Conservation (phyloP, 2,329 filamentous ascomycete species). For the Beauveria bassiana region DNA sequence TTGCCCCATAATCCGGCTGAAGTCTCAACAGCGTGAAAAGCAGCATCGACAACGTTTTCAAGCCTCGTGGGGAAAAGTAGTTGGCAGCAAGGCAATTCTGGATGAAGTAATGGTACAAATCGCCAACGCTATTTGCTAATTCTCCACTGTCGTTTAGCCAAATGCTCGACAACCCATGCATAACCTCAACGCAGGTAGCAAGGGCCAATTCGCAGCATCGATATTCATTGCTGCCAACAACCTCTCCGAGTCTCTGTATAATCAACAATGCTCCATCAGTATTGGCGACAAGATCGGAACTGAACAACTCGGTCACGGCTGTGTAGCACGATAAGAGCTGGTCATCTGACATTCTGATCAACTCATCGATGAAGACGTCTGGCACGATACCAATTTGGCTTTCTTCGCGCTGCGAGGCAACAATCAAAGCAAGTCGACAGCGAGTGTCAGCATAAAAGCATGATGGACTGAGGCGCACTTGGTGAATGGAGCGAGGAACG, state of each 20-base stretch:
- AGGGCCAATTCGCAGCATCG: constrained; percentile 69
- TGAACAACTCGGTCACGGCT: constrained; percentile 44
- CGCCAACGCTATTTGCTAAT: constrained; percentile 58
- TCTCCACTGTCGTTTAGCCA: constrained; percentile 56
- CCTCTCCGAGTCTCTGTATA: constrained; percentile 41
- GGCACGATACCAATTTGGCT: constrained; percentile 44
- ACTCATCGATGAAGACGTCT: constrained; percentile 38
- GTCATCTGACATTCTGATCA: constrained; percentile 43
- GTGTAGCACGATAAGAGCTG: constrained; percentile 45
- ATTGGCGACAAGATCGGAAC: constrained; percentile 43
- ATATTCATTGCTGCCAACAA: constrained; percentile 51
- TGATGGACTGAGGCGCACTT: constrained; percentile 32
- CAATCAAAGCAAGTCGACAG: constrained; percentile 38
- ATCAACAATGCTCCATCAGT: constrained; percentile 39
- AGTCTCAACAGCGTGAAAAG: constrained; percentile 62
- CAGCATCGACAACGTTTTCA: constrained; percentile 59
- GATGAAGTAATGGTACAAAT: constrained; percentile 75
- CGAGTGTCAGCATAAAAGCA: constrained; percentile 42
- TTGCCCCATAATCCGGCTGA: constrained; percentile 58
- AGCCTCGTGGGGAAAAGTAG: constrained; percentile 60
- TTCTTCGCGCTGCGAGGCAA: constrained; percentile 32
- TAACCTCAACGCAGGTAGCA: constrained; percentile 57
- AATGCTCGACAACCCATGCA: constrained; percentile 53
- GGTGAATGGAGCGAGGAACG: constrained; percentile 38
- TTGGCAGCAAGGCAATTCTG: constrained; percentile 58